Percentiles rank a stretch among this genome's conserved stretches.
Conservation (phyloP, 2,329 filamentous ascomycete genomes). For the Fusarium tupiense region DNA sequence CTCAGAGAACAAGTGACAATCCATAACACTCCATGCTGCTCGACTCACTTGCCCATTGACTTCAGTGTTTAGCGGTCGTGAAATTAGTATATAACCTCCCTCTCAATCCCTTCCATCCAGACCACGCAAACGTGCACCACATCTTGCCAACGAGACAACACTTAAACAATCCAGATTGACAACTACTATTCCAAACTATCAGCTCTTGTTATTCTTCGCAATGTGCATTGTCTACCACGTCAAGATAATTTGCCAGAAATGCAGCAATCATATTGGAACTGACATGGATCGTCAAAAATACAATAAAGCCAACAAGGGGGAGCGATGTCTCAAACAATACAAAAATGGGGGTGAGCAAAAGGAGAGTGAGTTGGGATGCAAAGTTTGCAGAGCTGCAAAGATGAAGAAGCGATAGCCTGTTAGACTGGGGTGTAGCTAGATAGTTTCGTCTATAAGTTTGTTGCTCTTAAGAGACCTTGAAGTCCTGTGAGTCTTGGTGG, state of each 20-base stretch:
- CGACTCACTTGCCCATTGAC: too few species aligned
- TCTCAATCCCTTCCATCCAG: background rate
- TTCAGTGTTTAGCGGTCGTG: too few species aligned
- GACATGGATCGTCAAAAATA: background rate
- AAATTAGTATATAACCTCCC: rapidly evolving
- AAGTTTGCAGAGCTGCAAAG: background rate
- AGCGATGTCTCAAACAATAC: background rate
- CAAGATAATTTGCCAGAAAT: background rate
- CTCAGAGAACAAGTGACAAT: rapidly evolving
- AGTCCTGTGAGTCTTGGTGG: background rate
- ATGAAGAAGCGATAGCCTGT: background rate
- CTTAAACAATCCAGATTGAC: rapidly evolving
- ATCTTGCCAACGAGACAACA: background rate
- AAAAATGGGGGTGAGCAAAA: background rate
- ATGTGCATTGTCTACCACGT: background rate
- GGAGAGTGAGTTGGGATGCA: background rate
- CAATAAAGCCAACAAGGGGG: background rate
- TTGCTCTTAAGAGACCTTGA: too few species aligned
- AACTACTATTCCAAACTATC: too few species aligned
- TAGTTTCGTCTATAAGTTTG: too few species aligned
- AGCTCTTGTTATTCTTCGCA: rapidly evolving
- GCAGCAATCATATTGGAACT: background rate
- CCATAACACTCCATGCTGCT: rapidly evolving
- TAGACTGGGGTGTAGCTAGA: too few species aligned
- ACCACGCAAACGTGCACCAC: background rate